A percentile compares a stretch with the other conserved stretches of the same genome.
Conservation (phyloP, 75 land plant species). For the Pinus taeda region DNA sequence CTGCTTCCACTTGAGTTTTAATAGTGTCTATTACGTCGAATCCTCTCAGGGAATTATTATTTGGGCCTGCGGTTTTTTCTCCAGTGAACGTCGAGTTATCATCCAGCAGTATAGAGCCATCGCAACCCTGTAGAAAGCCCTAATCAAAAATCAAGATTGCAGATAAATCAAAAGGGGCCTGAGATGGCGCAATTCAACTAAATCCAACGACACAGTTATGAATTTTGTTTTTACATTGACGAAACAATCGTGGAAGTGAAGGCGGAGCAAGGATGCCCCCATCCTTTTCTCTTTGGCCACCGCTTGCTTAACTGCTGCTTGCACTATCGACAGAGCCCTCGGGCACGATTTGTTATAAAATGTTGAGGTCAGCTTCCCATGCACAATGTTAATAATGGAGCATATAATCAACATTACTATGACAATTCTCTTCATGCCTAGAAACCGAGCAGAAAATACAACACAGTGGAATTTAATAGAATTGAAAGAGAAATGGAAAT, state of each 20-base stretch:
- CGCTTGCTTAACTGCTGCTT: conserved; percentile 20
- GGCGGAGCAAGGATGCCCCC: conserved; percentile 35
- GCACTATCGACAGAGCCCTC: conserved; percentile 18
- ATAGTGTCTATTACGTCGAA: conserved; percentile 38
- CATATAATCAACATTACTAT: conserved; percentile 1
- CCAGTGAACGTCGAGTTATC: conserved; percentile 19
- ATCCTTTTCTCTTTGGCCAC: conserved; percentile 29
- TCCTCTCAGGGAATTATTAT: conserved; percentile 28
- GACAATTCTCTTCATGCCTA: conserved; percentile 32
- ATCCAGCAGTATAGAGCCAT: conserved; percentile 62
- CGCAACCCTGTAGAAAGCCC: conserved; percentile 49
- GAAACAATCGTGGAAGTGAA: conserved; percentile 37
- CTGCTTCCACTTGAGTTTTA: conserved; percentile 39
- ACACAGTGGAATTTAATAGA: conserved; percentile 32
- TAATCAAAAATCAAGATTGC: not conserved
- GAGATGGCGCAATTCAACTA: not conserved
- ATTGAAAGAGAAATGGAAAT: conserved; percentile 19
- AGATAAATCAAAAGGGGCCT: not conserved
- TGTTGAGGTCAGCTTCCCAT: conserved; percentile 11
- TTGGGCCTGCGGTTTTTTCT: conserved; percentile 53
- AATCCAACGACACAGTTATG: not conserved
- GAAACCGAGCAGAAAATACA: conserved; percentile 40
- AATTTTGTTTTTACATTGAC: conserved; percentile 19
- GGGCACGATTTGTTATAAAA: conserved; percentile 22
- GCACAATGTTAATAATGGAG: conserved; percentile 18